Percentiles rank a stretch among this genome's conserved stretches.
phyloP scores from a whole-genome alignment of 140 eudicot species.

The Flaveria floridana region DNA sequence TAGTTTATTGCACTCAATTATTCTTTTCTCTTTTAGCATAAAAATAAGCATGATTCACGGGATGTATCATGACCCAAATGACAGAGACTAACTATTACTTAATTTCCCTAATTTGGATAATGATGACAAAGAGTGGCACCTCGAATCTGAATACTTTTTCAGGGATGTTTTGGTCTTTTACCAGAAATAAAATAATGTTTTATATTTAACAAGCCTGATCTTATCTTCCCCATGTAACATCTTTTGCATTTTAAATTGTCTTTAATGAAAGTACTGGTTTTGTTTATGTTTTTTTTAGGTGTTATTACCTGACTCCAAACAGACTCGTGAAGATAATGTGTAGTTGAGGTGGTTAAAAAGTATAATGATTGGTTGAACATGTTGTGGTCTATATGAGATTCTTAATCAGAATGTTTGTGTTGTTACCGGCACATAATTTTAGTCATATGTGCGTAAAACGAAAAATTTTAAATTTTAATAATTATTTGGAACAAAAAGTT shows the following conservation, averaged over 20 bases:
- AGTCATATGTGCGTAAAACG: neutral
- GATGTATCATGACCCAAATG: conserved; percentile 44
- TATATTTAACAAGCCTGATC: conserved; percentile 31
- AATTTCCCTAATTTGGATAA: conserved; percentile 42
- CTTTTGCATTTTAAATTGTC: conserved; percentile 20
- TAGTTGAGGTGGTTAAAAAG: conserved; percentile 6
- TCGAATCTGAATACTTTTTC: conserved; percentile 32
- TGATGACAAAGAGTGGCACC: conserved; percentile 44
- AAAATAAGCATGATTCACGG: conserved; percentile 47
- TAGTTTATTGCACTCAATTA: conserved; percentile 19
- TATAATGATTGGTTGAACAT: neutral
- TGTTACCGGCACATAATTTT: neutral
- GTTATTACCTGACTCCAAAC: conserved; percentile 6
- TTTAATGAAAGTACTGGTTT: too few relatives aligned
- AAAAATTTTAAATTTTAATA: neutral
- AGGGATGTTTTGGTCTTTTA: conserved; percentile 21
- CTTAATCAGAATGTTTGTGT: neutral
- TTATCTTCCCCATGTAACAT: conserved; percentile 31
- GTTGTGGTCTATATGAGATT: neutral
- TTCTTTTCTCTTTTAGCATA: neutral
- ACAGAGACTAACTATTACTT: conserved; percentile 52
- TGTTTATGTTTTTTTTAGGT: neutral
- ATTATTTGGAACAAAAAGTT: neutral
- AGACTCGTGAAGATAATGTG: neutral
- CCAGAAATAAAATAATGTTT: neutral